Base-by-base conservation (phyloP, 139 green algal genomes). In the Chlamydomonas sp. region DNA sequence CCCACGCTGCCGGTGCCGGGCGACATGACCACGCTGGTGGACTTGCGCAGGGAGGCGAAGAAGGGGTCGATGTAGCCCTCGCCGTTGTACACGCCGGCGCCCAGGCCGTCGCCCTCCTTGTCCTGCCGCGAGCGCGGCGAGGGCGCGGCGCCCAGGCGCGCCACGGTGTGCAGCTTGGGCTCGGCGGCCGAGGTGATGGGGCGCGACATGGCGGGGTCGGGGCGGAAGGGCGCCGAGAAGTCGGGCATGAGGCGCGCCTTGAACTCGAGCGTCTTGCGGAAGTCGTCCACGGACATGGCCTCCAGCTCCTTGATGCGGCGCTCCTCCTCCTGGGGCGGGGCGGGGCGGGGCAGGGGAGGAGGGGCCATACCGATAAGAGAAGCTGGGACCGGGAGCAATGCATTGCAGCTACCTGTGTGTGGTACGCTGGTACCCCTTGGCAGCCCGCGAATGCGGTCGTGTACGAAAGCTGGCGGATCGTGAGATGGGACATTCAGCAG, bases 181-280 rank as follows among this genome's bases (percentile, higher is more conserved):
- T 83, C 84, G n/a, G 58, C 15, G 9, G 75, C 17, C 4, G 64
- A n/a, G 49, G 87, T 90, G n/a, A 84, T 62, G 16, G 79, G 74
- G 7, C 62, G 61, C 15, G 80, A 60, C 66, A 84, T 73, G 57
- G 87, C 58, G 6, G 66, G 71, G 66, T 90, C 80, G 17, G 77
- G 69, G 3, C 75, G 80, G 87, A 90, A 90, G 58, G 87, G 87
- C 64, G 87, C 58, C 59, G 73, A 84, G 73, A 91, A 91, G 75
- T 89, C 73, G n/a, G 88, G 88, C 83, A 91, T 77, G 18, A 2
- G 17, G 5, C 83, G 78, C 3, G 88, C 88, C 84, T 91, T 91
- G 84, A 91, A 91, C 72, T 76, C 79, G 0, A 91, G 72, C 62
- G 64, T 85, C 84, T 91, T 91, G 88, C 88, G 88, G 69, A 85